Conservation (phyloP, 306 rosid species). For the Echinosophora koreensis region DNA sequence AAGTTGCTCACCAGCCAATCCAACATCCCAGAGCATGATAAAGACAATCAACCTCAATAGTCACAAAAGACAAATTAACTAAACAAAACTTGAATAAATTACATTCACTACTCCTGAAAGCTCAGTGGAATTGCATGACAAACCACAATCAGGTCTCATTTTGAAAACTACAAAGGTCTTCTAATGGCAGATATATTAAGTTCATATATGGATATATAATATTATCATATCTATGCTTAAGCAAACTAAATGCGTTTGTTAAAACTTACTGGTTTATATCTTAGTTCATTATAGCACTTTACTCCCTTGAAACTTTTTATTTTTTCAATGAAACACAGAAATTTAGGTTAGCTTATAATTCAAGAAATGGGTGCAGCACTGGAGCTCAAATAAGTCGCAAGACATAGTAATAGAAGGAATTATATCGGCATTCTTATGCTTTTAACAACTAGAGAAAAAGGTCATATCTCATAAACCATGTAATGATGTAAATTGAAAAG, state of each 20-base stretch:
- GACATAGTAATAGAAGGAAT: not conserved
- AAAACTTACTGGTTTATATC: conserved; percentile 1
- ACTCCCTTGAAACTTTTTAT: not conserved
- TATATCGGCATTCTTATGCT: not conserved
- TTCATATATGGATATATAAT: conserved; percentile 25
- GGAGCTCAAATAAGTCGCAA: conserved; percentile 1
- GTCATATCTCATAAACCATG: not conserved
- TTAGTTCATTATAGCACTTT: not conserved
- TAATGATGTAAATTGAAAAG: not conserved
- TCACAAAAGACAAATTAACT: conserved; percentile 23
- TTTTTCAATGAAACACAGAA: not conserved
- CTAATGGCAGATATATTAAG: not conserved
- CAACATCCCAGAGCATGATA: conserved; percentile 23
- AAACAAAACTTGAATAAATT: conserved; percentile 18
- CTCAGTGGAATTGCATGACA: conserved; percentile 2
- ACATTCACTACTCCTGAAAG: not conserved
- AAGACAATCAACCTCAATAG: conserved; percentile 11
- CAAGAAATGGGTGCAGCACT: not conserved
- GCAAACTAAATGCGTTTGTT: conserved; percentile 10
- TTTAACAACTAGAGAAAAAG: conserved; percentile 34
- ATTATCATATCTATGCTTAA: conserved; percentile 12
- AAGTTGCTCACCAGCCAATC: conserved; percentile 40
- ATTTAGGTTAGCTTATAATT: conserved; percentile 13
- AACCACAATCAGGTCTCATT: conserved; percentile 13
- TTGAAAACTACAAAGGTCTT: conserved; percentile 4